Evolutionary conservation across 345 rosid genomes (phyloP), one percentile per base, ranked within the genome.

Genomic region (Carallia brachiata): DNA sequence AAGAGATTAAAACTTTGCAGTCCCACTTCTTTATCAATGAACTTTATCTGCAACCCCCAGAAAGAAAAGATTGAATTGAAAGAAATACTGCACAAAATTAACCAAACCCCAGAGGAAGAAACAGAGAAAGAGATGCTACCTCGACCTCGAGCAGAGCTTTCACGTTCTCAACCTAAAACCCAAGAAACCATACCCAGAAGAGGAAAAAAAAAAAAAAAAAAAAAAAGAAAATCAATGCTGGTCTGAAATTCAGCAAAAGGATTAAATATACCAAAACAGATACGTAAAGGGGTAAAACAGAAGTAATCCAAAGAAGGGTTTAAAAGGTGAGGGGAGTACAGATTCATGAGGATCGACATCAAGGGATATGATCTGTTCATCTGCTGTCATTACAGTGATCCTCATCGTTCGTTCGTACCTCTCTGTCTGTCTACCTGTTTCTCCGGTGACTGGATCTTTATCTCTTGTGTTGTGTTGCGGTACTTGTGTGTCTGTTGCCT

Each of bases 61-160:
- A 63, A 48, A 19, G 59, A 55, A 23, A 30, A 27, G 12, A 54
- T n/a, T 54, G 28, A 19, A 27, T 6, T 1, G 10, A 55, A 30
- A 9, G 31, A 3, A 23, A 3, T 8, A 56, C 31, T 7, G 60
- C 13, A 56, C 4, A 56, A 56, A 30, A 19, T 32, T 31, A 62
- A 54, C 50, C 34, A 57, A 52, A 52, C 10, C 30, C 18, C 6
- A 32, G 28, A 59, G 16, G 17, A n/a, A 5, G 36, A 48, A 37
- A 52, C 17, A 23, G 16, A 27, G 17, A 59, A 12, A 58, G 60
- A 28, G 56, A 52, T 53, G 78, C 77, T 72, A 95, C 99, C 98
- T 92, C 99, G 66, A 95, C 98, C 68, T 95, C 99, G 39, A 92
- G 92, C 84, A 95, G 79, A 50, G 99, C 98, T 78, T 95, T 95